Base-by-base conservation (phyloP, 2,329 filamentous ascomycete species). In the Trichophyton schoenleinii region DNA sequence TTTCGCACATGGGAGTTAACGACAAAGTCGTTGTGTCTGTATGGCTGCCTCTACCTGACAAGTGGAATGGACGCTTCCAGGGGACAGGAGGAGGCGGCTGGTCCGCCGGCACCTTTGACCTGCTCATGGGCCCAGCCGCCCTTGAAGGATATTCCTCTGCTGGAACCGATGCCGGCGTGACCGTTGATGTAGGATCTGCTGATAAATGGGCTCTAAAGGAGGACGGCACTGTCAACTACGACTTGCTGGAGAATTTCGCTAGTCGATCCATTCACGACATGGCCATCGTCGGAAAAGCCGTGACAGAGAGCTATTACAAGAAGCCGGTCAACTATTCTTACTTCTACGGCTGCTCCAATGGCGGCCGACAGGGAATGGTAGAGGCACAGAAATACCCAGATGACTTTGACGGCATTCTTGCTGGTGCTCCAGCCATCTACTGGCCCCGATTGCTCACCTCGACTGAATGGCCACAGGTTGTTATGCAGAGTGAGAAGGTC, bases 261-360 rank as follows among this genome's bases (percentile, higher is more conserved):
- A 42, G n/a, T 31, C 57, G 57, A 15, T 42, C 57, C 13, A 22
- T 58, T 5, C 57, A 58, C 41, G 57, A 46, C 11, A 42, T 46
- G 36, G 57, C 41, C 18, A 25, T 46, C 36, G 36, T 58, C 22
- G 57, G 36, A 11, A 58, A 58, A 44, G 34, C 36, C 15, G 41
- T 58, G 20, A 46, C 41, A 3, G 28, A 58, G 22, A 44, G 31
- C 13, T 58, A 42, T 44, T 58, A 58, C 22, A 20, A 20, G 22
- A 58, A 42, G 36, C 36, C 36, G n/a, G 36, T 20, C 57, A 46
- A 58, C 20, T 60, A 60, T 22, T 60, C 58, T n/a, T 60, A 60
- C 42, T 60, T 46, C 44, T 15, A 46, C 22, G 58, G 58, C 6
- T 60, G 58, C 44, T 60, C 58, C 42, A 52, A 46, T n/a, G 58